Evolutionary conservation across 2,329 filamentous ascomycete species (phyloP).

Genomic region (Diplodia seriata): DNA sequence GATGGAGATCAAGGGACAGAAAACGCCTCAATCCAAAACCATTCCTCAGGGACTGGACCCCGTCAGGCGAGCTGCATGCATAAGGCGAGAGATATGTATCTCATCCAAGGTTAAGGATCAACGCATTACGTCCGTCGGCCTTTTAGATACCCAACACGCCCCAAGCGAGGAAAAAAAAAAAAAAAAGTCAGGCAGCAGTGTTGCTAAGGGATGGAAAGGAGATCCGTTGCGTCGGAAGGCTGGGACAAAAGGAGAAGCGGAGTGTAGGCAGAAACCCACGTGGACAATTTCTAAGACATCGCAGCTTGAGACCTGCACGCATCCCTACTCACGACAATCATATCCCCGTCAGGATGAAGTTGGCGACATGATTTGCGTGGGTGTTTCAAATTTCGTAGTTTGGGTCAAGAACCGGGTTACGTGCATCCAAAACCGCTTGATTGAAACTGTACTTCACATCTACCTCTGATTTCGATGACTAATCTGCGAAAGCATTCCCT

Average conservation of each 20-base stretch:
- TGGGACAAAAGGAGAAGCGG: constrained; percentile 22
- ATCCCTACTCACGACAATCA: not conserved
- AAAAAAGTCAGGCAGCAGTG: not conserved
- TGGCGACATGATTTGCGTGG: not conserved
- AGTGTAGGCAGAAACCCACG: constrained; percentile 5
- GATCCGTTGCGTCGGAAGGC: constrained; percentile 3
- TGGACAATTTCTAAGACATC: not conserved
- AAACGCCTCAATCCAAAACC: no score
- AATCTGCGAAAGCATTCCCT: not conserved
- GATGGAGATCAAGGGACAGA: no score
- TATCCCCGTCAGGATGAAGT: not conserved
- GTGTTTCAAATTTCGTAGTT: not conserved
- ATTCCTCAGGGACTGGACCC: not conserved
- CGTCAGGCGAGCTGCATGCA: not conserved
- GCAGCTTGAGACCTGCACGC: not conserved
- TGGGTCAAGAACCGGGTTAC: not conserved
- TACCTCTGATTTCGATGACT: not conserved
- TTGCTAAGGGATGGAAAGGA: not conserved
- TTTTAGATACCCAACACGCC: not conserved
- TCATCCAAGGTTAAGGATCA: not conserved
- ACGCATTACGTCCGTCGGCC: not conserved
- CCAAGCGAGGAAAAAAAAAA: not conserved
- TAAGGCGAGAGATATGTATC: not conserved
- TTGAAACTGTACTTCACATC: not conserved
- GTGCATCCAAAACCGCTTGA: not conserved